Conservation (phyloP, 495 filamentous ascomycete genomes). For the Aspergillus campestris region DNA sequence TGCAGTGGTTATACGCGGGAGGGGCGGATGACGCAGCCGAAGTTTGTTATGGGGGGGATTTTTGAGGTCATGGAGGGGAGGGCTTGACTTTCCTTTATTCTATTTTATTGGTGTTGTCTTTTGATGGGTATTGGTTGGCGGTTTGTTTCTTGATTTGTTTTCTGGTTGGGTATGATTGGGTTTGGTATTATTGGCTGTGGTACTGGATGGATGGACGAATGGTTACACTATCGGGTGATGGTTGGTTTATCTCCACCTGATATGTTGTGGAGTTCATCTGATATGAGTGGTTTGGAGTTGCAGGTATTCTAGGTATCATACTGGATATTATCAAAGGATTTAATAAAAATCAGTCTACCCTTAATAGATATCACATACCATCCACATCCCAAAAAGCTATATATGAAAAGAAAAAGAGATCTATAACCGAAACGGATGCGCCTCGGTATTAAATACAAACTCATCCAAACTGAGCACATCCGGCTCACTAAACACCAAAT, state of each 20-base stretch:
- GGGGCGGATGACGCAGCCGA: constrained; percentile 15
- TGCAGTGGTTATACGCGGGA: not conserved
- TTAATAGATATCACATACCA: too few species aligned
- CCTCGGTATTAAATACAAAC: constrained; percentile 56
- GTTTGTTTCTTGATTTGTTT: not conserved
- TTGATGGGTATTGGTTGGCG: too few species aligned
- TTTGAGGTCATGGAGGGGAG: constrained; percentile 42
- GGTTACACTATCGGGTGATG: not conserved
- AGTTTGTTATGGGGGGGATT: constrained; percentile 40
- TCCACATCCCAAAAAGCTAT: too few species aligned
- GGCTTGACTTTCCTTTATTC: constrained; percentile 15
- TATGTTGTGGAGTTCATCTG: too few species aligned
- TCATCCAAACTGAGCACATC: constrained; percentile 59
- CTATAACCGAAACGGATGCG: constrained; percentile 30
- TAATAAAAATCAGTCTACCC: too few species aligned
- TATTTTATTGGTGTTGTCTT: not conserved
- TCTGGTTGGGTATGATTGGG: not conserved
- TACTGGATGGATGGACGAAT: not conserved
- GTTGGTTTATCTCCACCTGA: not conserved
- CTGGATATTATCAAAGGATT: too few species aligned
- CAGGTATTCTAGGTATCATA: too few species aligned
- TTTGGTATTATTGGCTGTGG: not conserved
- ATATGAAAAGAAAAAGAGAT: too few species aligned
- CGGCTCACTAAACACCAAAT: constrained; percentile 53
- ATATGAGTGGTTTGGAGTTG: too few species aligned